A percentile compares a stretch with the other conserved stretches of the same genome.
Conservation (phyloP, 805 yeast genomes). For the Hanseniaspora singularis region DNA sequence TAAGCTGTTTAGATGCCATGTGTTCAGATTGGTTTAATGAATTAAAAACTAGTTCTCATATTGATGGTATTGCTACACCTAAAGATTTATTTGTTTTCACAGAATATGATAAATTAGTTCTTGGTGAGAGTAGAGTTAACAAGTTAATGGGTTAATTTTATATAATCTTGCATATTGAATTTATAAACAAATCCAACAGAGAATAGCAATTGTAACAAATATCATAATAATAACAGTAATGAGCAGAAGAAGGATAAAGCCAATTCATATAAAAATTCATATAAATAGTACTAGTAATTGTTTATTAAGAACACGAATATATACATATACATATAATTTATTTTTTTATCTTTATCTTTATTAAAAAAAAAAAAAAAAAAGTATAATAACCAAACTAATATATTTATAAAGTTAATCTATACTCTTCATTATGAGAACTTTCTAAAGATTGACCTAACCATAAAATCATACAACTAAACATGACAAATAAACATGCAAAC, state of each 20-base stretch:
- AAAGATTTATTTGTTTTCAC: slow-evolving; percentile 58
- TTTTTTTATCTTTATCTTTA: no score
- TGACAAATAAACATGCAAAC: slow-evolving; percentile 38
- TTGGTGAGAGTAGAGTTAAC: slow-evolving; percentile 21
- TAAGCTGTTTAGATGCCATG: slow-evolving; percentile 41
- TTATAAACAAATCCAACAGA: no score
- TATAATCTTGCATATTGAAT: background rate
- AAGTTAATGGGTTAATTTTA: background rate
- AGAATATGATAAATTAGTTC: slow-evolving; percentile 48
- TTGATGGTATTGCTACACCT: slow-evolving; percentile 21
- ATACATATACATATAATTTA: no score
- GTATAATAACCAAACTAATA: background rate
- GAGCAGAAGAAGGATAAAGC: no score
- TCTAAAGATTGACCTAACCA: slow-evolving; percentile 67
- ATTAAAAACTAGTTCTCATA: slow-evolving; percentile 37
- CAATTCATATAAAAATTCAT: no score
- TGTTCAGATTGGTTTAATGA: slow-evolving; percentile 42
- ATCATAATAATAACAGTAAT: no score
- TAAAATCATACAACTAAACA: slow-evolving; percentile 76
- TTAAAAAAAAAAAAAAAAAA: background rate
- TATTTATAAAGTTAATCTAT: slow-evolving; percentile 53
- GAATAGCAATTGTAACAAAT: no score
- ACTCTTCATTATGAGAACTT: slow-evolving; percentile 7
- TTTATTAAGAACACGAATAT: no score
- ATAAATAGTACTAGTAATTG: no score